Percentiles rank a stretch among this genome's conserved stretches.
Conservation (phyloP, 169 alveolate genomes). For the Cryptosporidium ryanae region DNA sequence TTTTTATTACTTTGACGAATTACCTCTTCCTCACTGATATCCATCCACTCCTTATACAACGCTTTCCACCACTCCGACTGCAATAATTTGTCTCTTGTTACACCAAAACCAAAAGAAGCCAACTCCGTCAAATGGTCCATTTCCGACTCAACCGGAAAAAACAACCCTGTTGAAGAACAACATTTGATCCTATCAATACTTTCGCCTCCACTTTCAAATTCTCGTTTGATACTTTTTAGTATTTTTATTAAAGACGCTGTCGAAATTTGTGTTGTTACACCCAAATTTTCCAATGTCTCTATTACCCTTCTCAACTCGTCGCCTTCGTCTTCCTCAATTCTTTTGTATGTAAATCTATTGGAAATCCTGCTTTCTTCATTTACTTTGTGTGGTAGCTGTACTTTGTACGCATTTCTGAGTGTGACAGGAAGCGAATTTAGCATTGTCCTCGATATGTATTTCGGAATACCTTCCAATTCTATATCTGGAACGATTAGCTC, state of each 20-base stretch:
- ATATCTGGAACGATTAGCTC: slow-evolving; percentile 26
- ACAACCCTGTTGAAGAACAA: not conserved
- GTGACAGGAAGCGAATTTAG: slow-evolving; percentile 41
- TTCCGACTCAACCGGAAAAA: not conserved
- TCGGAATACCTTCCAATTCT: slow-evolving; percentile 14
- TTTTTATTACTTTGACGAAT: not conserved
- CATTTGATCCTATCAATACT: not conserved
- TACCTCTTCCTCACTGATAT: not conserved
- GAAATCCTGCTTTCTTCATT: not conserved
- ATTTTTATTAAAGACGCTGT: slow-evolving; percentile 36
- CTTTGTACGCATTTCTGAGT: slow-evolving; percentile 58
- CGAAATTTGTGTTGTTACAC: slow-evolving; percentile 62
- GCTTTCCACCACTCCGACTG: slow-evolving; percentile 61
- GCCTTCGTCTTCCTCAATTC: slow-evolving; percentile 62
- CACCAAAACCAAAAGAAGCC: slow-evolving; percentile 61
- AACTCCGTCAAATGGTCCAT: slow-evolving; percentile 12
- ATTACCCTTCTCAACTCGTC: slow-evolving; percentile 28
- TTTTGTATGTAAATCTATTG: not conserved
- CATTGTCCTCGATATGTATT: slow-evolving; percentile 20
- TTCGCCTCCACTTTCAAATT: not conserved
- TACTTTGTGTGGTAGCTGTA: slow-evolving; percentile 2
- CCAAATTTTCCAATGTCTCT: slow-evolving; percentile 62
- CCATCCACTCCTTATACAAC: slow-evolving; percentile 26
- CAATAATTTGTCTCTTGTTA: slow-evolving; percentile 10
- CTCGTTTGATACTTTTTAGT: slow-evolving; percentile 12